Percentiles rank a stretch among this genome's conserved stretches.
Conservation (phyloP, 2,329 filamentous ascomycete genomes). For the Apiospora arundinis region DNA sequence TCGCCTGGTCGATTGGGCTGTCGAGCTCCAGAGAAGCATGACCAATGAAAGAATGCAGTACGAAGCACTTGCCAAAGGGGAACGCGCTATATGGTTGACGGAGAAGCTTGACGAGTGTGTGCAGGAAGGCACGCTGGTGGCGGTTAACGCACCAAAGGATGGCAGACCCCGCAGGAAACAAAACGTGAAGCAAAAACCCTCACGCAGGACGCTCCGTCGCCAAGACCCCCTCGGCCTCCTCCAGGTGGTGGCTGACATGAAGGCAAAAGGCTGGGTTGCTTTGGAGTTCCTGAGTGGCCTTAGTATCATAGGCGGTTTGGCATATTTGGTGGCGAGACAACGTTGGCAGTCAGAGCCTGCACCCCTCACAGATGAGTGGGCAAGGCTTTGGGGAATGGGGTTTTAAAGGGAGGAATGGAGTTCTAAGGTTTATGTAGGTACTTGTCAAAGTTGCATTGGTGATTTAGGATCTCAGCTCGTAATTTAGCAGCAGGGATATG, state of each 20-base stretch:
- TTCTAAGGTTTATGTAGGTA: neutral
- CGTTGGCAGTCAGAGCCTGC: conserved; percentile 45
- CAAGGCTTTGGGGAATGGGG: conserved; percentile 36
- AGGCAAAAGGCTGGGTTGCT: conserved; percentile 68
- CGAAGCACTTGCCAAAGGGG: conserved; percentile 64
- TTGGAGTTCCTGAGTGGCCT: conserved; percentile 78
- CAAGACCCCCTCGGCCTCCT: conserved; percentile 84
- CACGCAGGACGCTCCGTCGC: conserved; percentile 42
- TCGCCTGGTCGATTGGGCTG: conserved; percentile 82
- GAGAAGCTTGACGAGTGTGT: conserved; percentile 71
- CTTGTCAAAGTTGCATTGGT: neutral
- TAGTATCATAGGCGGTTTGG: conserved; percentile 75
- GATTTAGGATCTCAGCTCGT: neutral
- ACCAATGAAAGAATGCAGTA: conserved; percentile 75
- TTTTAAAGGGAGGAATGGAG: conserved; percentile 27
- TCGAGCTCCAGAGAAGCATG: conserved; percentile 78
- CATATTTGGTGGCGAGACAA: conserved; percentile 61
- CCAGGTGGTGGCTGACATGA: conserved; percentile 70
- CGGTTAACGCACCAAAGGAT: conserved; percentile 39
- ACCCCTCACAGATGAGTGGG: conserved; percentile 38
- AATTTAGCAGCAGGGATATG: neutral
- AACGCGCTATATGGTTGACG: conserved; percentile 73
- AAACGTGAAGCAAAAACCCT: conserved; percentile 22
- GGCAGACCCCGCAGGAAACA: conserved; percentile 12
- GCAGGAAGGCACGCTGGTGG: conserved; percentile 67